Evolutionary conservation across 495 filamentous ascomycete species (phyloP), one percentile per base, ranked within the genome.

Genomic region (Talaromyces wortmannii): DNA sequence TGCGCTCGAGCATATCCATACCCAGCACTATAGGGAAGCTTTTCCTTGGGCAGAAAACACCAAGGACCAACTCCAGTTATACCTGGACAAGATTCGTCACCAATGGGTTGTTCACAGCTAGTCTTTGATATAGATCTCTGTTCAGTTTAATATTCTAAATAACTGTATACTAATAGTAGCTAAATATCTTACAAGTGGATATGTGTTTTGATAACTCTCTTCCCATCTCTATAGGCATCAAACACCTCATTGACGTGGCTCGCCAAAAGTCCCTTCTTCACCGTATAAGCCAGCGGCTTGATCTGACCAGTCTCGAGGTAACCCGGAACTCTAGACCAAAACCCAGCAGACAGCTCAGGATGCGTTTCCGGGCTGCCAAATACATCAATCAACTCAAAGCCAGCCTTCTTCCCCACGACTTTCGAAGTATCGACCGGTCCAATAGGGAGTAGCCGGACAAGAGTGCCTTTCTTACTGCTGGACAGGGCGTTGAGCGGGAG

Each of bases 121-220:
- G 44, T 15, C 44, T 45, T 36, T 40, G 8, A 40, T 8, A 40
- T 13, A 10, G 36, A 40, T 40, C 23, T 23, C 23, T 23, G 23
- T 23, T 23, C 23, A 23, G 23, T 23, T 1, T 7, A 2, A 23
- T 46, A 23, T 16, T 46, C 44, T 13, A 46, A 46, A 1, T 46
- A 7, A 42, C 13, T 42, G 7, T 42, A 7, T 42, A 7, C 13
- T 7, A 13, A 2, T 46, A 46, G 16, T 15, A 46, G 15, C 10
- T 23, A 46, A 2, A 15, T 17, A 13, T 10, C 44, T 46, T 46
- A 46, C 16, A 46, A 46, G 92, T 92, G 49, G 15, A 51, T 40
- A 16, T 51, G 49, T 16, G 49, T 51, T n/a, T 51, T 51, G 15
- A 31, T 36, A 36, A 51, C 49, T 3, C 4, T 40, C 29, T 51